Percentiles rank a stretch among this genome's conserved stretches.
phyloP scores from a whole-genome alignment of 441 rosid species.

The Croton setiger region DNA sequence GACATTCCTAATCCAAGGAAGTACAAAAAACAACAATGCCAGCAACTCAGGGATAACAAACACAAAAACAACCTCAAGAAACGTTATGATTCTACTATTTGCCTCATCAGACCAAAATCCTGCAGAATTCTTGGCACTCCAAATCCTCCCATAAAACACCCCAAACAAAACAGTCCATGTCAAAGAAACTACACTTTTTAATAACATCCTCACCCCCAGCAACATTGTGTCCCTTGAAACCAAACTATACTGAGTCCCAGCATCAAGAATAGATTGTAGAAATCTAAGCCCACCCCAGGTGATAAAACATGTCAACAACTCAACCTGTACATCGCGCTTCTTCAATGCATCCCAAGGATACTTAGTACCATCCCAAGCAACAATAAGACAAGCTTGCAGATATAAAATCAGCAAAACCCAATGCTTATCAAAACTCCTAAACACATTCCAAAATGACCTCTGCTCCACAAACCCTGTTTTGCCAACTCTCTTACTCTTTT shows the following conservation, averaged over 20 bases:
- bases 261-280: conserved; percentile 74
- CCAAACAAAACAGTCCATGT: conserved; percentile 60
- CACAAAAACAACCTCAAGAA: conserved; percentile 54
- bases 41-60: conserved; percentile 67
- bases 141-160: conserved; percentile 60
- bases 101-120: conserved; percentile 51
- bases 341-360: conserved; percentile 63
- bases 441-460: conserved; percentile 80
- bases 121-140: conserved; percentile 53
- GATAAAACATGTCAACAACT: conserved; percentile 63
- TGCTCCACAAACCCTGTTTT: conserved; percentile 95
- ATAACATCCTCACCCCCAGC: conserved; percentile 66
- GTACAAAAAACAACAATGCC: conserved; percentile 54
- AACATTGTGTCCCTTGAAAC: conserved; percentile 70
- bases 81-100: conserved; percentile 36
- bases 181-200: conserved; percentile 56
- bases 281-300: conserved; percentile 87
- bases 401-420: conserved; percentile 87
- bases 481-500: conserved; percentile 49
- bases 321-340: conserved; percentile 50
- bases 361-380: conserved; percentile 64
- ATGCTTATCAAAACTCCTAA: conserved; percentile 79
- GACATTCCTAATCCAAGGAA: conserved; percentile 86
- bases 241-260: conserved; percentile 51
- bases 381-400: conserved; percentile 73